Percentiles rank a stretch among this genome's conserved stretches.
phyloP scores from a whole-genome alignment of 768 basidiomycete species.

The Agrocybe pediades region DNA sequence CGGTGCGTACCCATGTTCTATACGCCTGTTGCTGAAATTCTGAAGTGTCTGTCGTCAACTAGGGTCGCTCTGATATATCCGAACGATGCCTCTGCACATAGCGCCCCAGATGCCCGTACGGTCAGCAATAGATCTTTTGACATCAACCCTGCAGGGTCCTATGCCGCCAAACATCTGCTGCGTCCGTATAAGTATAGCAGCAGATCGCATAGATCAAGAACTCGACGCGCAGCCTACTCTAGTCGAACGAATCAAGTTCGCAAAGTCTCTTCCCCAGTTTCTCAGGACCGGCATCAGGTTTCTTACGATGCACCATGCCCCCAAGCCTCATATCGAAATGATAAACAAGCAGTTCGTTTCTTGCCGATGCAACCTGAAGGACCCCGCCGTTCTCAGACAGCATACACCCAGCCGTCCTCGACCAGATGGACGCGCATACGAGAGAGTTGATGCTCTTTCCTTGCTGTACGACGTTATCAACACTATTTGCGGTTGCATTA shows the following conservation, averaged over 20 bases:
- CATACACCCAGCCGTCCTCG: not conserved
- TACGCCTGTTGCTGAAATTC: too few relatives aligned
- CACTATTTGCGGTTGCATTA: conserved; percentile 10
- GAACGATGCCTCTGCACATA: not conserved
- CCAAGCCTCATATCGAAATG: conserved; percentile 7
- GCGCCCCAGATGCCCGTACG: not conserved
- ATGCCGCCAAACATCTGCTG: conserved; percentile 3
- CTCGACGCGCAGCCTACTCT: conserved; percentile 1
- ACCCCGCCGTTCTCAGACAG: not conserved
- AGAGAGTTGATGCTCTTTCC: not conserved
- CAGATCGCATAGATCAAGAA: conserved; percentile 13
- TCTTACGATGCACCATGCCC: conserved; percentile 12
- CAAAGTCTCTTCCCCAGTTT: conserved; percentile 15
- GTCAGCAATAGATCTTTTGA: conserved; percentile 10
- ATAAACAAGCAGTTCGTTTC: not conserved
- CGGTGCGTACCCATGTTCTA: too few relatives aligned
- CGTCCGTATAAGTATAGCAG: conserved; percentile 9
- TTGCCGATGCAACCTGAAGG: conserved; percentile 1
- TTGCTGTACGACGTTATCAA: conserved; percentile 12
- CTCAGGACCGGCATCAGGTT: conserved; percentile 19
- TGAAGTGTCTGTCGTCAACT: too few relatives aligned
- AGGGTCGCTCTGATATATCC: too few relatives aligned
- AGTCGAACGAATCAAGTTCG: conserved; percentile 14
- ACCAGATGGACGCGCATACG: not conserved
- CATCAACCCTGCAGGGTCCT: conserved; percentile 12